Conservation (phyloP, 192 early-diverging fungal species). For the Mortierella alpina region DNA sequence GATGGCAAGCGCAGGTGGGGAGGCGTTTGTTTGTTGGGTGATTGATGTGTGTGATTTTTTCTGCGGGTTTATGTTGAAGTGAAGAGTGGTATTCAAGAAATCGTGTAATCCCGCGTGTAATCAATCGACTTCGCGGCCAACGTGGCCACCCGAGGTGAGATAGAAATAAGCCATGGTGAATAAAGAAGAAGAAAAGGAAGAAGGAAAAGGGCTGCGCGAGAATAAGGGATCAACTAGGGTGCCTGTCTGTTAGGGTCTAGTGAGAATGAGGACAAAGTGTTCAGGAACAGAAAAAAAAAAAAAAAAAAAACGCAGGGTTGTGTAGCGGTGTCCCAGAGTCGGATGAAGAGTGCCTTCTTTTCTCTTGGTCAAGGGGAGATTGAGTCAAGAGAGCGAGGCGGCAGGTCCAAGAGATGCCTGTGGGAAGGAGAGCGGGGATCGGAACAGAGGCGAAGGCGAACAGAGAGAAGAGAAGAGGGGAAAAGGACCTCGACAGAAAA, state of each 20-base stretch:
- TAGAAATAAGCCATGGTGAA: slow-evolving; percentile 54
- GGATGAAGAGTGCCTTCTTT: too few relatives aligned
- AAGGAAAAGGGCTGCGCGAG: neutral
- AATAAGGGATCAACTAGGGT: slow-evolving; percentile 42
- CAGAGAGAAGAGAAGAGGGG: neutral
- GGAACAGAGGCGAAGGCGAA: neutral
- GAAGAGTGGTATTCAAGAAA: slow-evolving; percentile 12
- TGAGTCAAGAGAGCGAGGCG: neutral
- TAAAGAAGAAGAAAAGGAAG: slow-evolving; percentile 11
- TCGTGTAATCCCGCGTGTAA: slow-evolving; percentile 23
- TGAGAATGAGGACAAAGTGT: slow-evolving; percentile 1
- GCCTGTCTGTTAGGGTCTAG: slow-evolving; percentile 54
- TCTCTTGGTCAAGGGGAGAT: neutral
- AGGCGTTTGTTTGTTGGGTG: neutral
- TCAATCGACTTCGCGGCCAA: slow-evolving; percentile 55
- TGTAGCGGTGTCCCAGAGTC: too few relatives aligned
- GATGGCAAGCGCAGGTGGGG: neutral
- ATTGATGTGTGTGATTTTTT: slow-evolving; percentile 6
- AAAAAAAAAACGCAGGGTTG: slow-evolving; percentile 23
- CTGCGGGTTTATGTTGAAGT: slow-evolving; percentile 1
- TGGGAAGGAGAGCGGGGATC: neutral
- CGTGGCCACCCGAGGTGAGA: slow-evolving; percentile 53
- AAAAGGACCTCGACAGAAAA: slow-evolving; percentile 1
- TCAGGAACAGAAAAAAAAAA: neutral
- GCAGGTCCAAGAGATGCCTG: neutral